Evolutionary conservation across 495 filamentous ascomycete genomes (phyloP).

Genomic region (Aspergillus nidulans): DNA sequence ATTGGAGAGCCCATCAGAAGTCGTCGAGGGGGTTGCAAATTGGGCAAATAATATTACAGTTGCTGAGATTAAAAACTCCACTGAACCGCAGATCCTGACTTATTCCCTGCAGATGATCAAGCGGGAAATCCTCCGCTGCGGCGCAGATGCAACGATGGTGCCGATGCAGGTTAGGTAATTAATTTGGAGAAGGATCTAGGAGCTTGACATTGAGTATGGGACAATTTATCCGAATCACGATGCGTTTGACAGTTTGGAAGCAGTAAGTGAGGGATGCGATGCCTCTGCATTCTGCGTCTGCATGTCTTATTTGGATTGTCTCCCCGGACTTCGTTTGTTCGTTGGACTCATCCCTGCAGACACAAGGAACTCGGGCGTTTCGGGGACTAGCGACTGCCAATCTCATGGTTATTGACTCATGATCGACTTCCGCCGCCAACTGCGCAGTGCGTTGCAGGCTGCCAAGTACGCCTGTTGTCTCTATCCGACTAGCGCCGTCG

Average conservation of each 20-base stretch:
- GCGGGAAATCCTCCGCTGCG: neutral
- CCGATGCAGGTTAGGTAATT: neutral
- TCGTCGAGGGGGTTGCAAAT: neutral
- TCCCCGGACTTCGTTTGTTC: neutral
- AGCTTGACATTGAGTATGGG: neutral
- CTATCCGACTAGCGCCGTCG: neutral
- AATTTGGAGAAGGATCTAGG: neutral
- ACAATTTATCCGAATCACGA: neutral
- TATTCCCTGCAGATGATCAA: constrained; percentile 13
- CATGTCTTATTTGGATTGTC: neutral
- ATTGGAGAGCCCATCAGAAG: neutral
- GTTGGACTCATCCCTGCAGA: neutral
- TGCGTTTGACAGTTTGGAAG: neutral
- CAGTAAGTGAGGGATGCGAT: neutral
- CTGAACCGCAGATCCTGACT: constrained; percentile 8
- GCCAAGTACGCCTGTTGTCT: too few relatives aligned
- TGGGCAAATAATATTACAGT: neutral
- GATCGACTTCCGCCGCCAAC: neutral
- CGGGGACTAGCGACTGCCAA: neutral
- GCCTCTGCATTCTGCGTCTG: neutral
- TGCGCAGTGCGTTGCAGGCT: neutral
- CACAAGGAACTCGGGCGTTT: neutral
- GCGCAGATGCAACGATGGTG: neutral
- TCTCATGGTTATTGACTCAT: neutral
- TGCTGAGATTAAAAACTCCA: constrained; percentile 7